phyloP scores from a whole-genome alignment of 306 rosid genomes.

The Vachellia pachyceras region DNA sequence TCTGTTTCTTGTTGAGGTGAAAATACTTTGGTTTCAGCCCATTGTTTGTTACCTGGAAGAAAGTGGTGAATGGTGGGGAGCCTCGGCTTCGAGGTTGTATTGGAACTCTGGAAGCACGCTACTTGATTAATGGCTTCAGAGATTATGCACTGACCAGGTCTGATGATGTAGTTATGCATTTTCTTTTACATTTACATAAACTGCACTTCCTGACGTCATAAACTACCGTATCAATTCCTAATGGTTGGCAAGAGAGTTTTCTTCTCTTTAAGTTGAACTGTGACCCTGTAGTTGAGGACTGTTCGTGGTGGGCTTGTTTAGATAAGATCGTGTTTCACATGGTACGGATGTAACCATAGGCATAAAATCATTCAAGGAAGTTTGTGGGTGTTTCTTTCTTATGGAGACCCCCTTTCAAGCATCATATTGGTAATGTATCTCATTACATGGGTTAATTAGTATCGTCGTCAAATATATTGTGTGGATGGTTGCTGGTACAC shows the following conservation, averaged over 20 bases:
- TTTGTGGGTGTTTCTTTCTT: neutral
- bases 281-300: neutral
- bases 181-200: neutral
- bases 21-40: constrained; percentile 73
- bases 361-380: neutral
- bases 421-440: neutral
- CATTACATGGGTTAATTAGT: neutral
- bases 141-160: constrained; percentile 91
- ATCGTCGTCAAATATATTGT: neutral
- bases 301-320: neutral
- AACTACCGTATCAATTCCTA: neutral
- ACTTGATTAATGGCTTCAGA: constrained; percentile 79
- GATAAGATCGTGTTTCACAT: neutral
- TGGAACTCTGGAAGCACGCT: constrained; percentile 84
- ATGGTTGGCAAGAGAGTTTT: neutral
- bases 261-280: neutral
- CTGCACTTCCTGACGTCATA: neutral
- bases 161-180: constrained; percentile 18
- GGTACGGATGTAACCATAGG: neutral
- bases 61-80: constrained; percentile 82
- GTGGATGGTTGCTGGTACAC: neutral
- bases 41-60: constrained; percentile 97
- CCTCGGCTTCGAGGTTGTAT: constrained; percentile 99
- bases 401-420: neutral
- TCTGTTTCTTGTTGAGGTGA: constrained; percentile 29